These are phyloP conservation scores for Lipomyces chichibuensis DNA, from an alignment of 805 yeast genomes.

Conservation along the genomic window DNA sequence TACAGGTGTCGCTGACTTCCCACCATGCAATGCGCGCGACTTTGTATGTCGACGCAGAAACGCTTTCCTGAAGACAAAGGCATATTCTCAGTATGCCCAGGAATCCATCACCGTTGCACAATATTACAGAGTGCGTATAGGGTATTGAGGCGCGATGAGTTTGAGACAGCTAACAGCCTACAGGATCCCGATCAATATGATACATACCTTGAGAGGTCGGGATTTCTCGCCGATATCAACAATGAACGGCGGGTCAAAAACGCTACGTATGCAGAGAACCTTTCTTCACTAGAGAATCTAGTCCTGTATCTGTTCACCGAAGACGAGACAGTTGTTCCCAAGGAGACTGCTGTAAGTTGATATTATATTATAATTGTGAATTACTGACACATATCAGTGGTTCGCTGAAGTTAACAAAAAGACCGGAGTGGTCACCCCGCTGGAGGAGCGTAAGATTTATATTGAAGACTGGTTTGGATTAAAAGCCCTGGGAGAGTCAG, in stretches of 20 bases:
- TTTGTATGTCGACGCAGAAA: constrained; percentile 65
- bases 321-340: constrained; percentile 74
- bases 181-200: constrained; percentile 57
- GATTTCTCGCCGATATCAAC: constrained; percentile 65
- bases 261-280: constrained; percentile 49
- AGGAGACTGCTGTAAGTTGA: constrained; percentile 61
- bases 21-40: constrained; percentile 53
- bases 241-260: constrained; percentile 56
- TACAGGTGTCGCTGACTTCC: constrained; percentile 57
- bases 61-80: constrained; percentile 57
- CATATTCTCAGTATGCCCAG: constrained; percentile 64
- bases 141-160: background rate
- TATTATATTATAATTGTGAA: background rate
- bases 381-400: constrained; percentile 39
- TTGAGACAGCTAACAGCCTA: background rate
- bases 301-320: constrained; percentile 62
- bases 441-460: constrained; percentile 56
- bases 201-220: constrained; percentile 58
- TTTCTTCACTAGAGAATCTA: constrained; percentile 53
- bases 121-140: constrained; percentile 56
- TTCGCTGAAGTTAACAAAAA: constrained; percentile 57
- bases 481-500: constrained; percentile 49
- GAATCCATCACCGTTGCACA: constrained; percentile 68
- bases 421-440: constrained; percentile 51
- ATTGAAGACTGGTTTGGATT: constrained; percentile 64